These are phyloP conservation scores for Microbotryomycetes sp. DNA, from an alignment of 1,284 basidiomycete species.

Conservation along the genomic window DNA sequence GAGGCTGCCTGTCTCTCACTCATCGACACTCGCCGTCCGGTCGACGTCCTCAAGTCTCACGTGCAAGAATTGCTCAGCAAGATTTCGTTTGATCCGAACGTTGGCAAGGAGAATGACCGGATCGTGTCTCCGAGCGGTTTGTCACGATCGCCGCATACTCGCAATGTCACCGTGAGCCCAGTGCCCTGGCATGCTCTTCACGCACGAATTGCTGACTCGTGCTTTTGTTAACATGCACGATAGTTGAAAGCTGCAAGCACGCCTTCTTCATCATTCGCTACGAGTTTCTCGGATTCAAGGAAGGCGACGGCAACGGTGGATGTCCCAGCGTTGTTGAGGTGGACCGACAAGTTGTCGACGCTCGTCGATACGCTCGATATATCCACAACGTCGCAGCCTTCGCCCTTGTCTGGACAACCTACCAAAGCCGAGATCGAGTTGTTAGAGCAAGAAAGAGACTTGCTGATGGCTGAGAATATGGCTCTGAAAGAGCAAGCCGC, in stretches of 20 bases:
- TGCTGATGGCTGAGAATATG: conserved; percentile 13
- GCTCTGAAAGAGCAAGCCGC: conserved; percentile 12
- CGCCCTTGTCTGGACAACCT: not conserved
- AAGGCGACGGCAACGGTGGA: conserved; percentile 3
- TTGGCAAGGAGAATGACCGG: conserved; percentile 24
- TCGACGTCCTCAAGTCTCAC: conserved; percentile 8
- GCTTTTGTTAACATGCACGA: not conserved
- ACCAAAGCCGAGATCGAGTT: conserved; percentile 14
- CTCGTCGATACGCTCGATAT: conserved; percentile 4
- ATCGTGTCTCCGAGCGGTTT: conserved; percentile 12
- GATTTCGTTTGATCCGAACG: conserved; percentile 7
- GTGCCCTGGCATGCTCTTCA: not conserved
- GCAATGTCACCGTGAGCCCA: conserved; percentile 19
- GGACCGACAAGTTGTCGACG: conserved; percentile 11
- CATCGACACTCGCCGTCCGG: not conserved
- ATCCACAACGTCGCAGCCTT: not conserved
- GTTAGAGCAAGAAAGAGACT: conserved; percentile 23
- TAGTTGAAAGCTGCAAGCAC: conserved; percentile 3
- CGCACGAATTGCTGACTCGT: not conserved
- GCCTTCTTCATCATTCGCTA: not conserved
- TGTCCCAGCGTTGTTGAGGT: conserved; percentile 6
- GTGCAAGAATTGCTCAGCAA: conserved; percentile 16
- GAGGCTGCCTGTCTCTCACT: not conserved
- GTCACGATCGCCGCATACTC: conserved; percentile 25
- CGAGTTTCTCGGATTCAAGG: not conserved